phyloP scores from a whole-genome alignment of 2,329 filamentous ascomycete genomes.

The Macroventuria anomochaeta region DNA sequence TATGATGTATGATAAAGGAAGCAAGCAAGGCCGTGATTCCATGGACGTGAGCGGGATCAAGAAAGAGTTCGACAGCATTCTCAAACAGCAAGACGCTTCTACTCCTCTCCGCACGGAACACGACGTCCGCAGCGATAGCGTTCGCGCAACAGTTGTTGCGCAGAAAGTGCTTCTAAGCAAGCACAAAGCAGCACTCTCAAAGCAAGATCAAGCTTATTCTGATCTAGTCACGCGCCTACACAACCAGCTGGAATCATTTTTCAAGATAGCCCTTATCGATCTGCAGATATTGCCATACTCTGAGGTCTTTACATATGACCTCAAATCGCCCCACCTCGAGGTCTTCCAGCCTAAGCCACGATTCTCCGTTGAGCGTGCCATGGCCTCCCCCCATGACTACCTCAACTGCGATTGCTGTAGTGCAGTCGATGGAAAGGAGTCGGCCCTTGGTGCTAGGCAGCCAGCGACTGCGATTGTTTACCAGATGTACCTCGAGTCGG shows the following conservation, averaged over 20 bases:
- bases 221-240: constrained; percentile 65
- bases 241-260: constrained; percentile 57
- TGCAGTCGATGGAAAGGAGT: constrained; percentile 47
- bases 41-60: constrained; percentile 27
- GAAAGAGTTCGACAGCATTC: constrained; percentile 46
- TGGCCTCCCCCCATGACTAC: constrained; percentile 78
- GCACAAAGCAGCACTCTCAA: constrained; percentile 72
- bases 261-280: constrained; percentile 55
- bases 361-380: constrained; percentile 71
- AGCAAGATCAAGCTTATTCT: constrained; percentile 75
- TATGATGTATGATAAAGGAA: constrained; percentile 1
- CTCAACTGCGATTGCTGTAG: constrained; percentile 74
- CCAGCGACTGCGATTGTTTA: constrained; percentile 78
- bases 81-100: constrained; percentile 31
- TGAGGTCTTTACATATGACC: constrained; percentile 79
- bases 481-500: constrained; percentile 79
- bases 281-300: constrained; percentile 65
- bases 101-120: constrained; percentile 73
- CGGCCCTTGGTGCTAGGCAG: constrained; percentile 63
- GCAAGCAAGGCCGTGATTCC: constrained; percentile 25
- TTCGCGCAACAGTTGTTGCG: constrained; percentile 79
- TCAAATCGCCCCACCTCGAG: constrained; percentile 70
- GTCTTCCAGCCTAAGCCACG: constrained; percentile 79
- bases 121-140: constrained; percentile 70
- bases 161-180: constrained; percentile 82